These are phyloP conservation scores for Cymbopogon flexuosus DNA, from an alignment of 202 grass and related monocot genomes.

Conservation along the genomic window DNA sequence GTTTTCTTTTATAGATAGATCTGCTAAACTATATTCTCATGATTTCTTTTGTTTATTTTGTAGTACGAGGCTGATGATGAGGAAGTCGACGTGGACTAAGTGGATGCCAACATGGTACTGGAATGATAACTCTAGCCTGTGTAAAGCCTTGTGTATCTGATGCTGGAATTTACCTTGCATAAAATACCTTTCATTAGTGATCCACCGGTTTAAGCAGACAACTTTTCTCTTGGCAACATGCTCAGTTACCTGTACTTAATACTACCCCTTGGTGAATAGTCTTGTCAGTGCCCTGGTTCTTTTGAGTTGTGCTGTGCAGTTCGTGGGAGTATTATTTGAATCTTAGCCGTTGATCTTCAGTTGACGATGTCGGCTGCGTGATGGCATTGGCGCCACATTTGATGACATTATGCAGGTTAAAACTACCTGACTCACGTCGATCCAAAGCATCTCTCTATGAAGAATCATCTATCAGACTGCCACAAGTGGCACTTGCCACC, in stretches of 20 bases:
- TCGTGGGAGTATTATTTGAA: background rate
- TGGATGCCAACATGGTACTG: slow-evolving; percentile 16
- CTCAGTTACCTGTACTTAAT: background rate
- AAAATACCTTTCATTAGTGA: background rate
- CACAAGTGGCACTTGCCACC: background rate
- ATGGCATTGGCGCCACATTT: background rate
- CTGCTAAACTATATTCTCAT: background rate
- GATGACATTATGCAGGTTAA: background rate
- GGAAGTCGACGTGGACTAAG: slow-evolving; percentile 63
- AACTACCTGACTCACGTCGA: background rate
- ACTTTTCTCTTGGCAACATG: background rate
- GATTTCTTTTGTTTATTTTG: background rate
- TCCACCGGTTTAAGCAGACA: background rate
- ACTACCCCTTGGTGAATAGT: background rate
- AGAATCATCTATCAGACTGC: background rate
- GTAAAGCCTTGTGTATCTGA: slow-evolving; percentile 22
- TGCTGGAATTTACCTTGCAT: background rate
- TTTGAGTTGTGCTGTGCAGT: background rate
- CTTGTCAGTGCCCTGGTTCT: background rate
- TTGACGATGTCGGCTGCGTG: background rate
- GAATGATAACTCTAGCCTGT: slow-evolving; percentile 3
- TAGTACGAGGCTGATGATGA: slow-evolving; percentile 60
- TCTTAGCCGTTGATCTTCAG: background rate
- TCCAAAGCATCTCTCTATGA: background rate
- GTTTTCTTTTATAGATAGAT: background rate